Evolutionary conservation across 208 protist genomes (phyloP).

Genomic region (Trypanosoma avium): DNA sequence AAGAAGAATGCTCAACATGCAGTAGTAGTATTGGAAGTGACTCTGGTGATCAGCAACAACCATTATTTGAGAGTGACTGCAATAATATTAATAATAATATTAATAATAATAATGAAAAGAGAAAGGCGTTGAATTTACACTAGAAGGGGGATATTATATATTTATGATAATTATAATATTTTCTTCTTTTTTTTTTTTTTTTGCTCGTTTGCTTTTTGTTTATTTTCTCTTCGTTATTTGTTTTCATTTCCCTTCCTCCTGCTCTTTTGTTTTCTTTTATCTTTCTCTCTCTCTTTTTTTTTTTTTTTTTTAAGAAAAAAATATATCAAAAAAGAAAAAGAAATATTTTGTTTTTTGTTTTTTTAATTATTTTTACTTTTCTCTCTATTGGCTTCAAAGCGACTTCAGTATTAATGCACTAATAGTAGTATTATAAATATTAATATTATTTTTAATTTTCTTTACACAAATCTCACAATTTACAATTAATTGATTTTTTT

Average conservation of each 20-base stretch:
- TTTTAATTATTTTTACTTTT: not conserved
- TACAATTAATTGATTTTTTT: no score
- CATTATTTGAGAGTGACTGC: not conserved
- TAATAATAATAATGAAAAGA: constrained; percentile 1
- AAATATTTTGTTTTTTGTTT: not conserved
- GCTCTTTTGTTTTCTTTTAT: constrained; percentile 25
- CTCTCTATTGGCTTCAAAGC: not conserved
- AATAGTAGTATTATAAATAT: not conserved
- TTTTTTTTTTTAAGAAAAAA: constrained; percentile 7
- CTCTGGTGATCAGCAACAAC: not conserved
- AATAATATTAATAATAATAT: constrained; percentile 2
- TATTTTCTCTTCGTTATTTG: not conserved
- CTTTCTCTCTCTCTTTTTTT: constrained; percentile 5
- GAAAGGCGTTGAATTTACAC: no score
- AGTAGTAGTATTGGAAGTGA: constrained; percentile 32
- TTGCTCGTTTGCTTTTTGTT: no score
- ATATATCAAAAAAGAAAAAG: no score
- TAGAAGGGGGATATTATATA: no score
- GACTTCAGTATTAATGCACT: not conserved
- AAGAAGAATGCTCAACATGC: constrained; percentile 3
- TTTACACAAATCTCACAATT: no score
- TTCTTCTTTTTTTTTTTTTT: no score
- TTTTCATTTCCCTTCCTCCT: constrained; percentile 17
- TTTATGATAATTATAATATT: no score
- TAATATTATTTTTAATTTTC: no score